phyloP scores from a whole-genome alignment of 2,329 filamentous ascomycete genomes.

The Pezicula carpinea region DNA sequence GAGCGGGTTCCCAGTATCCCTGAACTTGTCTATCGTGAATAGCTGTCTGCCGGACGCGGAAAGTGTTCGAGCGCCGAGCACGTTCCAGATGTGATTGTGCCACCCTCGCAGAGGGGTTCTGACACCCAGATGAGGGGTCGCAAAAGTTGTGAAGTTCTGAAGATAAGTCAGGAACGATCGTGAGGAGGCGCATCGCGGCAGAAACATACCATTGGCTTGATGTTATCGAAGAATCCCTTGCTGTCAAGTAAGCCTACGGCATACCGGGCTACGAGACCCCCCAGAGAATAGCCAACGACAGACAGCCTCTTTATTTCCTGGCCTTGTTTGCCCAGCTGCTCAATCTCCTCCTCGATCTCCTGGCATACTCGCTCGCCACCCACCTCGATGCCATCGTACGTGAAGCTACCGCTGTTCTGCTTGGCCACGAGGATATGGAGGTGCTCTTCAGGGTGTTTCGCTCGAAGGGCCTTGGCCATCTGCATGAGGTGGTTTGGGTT shows the following conservation, averaged over 20 bases:
- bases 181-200: background rate
- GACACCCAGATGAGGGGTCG: slow-evolving; percentile 76
- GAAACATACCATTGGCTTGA: slow-evolving; percentile 66
- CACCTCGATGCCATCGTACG: slow-evolving; percentile 65
- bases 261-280: slow-evolving; percentile 82
- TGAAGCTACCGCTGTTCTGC: slow-evolving; percentile 68
- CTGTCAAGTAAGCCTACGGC: slow-evolving; percentile 79
- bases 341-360: slow-evolving; percentile 62
- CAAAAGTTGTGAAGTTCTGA: slow-evolving; percentile 90
- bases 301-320: slow-evolving; percentile 77
- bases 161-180: background rate
- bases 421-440: slow-evolving; percentile 69
- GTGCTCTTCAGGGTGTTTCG: slow-evolving; percentile 54
- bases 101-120: slow-evolving; percentile 63
- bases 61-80: slow-evolving; percentile 74
- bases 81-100: slow-evolving; percentile 70
- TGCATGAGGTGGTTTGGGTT: slow-evolving; percentile 69
- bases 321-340: slow-evolving; percentile 53
- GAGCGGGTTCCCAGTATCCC: slow-evolving; percentile 75
- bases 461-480: slow-evolving; percentile 61
- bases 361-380: slow-evolving; percentile 63
- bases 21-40: slow-evolving; percentile 81
- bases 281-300: slow-evolving; percentile 84
- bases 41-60: slow-evolving; percentile 82
- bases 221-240: slow-evolving; percentile 71